A percentile compares a stretch with the other conserved stretches of the same genome.
phyloP scores from a whole-genome alignment of 2,329 filamentous ascomycete genomes.

The Colletotrichum echinochloae region DNA sequence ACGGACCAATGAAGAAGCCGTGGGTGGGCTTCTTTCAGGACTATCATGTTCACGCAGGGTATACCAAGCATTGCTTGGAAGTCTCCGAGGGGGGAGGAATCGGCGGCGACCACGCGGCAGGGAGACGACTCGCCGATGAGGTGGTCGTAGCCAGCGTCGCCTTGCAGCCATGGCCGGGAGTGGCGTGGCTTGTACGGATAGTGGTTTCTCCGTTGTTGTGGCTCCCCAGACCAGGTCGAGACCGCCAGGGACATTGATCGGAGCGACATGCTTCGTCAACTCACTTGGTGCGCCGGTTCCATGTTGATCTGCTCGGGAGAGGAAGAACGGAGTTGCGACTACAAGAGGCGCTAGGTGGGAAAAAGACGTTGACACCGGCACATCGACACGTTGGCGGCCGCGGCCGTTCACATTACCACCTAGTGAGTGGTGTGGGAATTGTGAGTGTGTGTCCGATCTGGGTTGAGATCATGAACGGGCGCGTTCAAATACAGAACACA shows the following conservation, averaged over 20 bases:
- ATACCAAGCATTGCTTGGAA: conserved; percentile 1
- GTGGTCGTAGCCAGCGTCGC: background rate
- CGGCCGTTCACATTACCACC: too few relatives aligned
- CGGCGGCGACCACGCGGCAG: background rate
- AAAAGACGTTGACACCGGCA: conserved; percentile 25
- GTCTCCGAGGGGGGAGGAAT: background rate
- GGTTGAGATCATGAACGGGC: background rate
- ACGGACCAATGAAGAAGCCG: conserved; percentile 11
- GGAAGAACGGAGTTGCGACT: conserved; percentile 32
- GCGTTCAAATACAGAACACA: background rate
- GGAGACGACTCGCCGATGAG: background rate
- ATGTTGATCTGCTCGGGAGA: conserved; percentile 29
- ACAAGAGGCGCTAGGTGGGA: conserved; percentile 24
- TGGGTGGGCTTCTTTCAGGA: conserved; percentile 13
- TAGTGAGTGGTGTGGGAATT: background rate
- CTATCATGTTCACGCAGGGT: conserved; percentile 19
- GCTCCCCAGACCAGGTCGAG: background rate
- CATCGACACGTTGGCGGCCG: conserved; percentile 13
- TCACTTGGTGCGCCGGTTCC: conserved; percentile 16
- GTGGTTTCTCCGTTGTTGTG: too few relatives aligned
- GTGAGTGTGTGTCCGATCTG: background rate
- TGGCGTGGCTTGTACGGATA: conserved; percentile 22
- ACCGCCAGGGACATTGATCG: background rate
- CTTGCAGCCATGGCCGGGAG: conserved; percentile 19
- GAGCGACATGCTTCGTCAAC: conserved; percentile 1